Evolutionary conservation across 2,329 filamentous ascomycete genomes (phyloP), one percentile per base, ranked within the genome.

Genomic region (Sporothrix pseudoabietina): DNA sequence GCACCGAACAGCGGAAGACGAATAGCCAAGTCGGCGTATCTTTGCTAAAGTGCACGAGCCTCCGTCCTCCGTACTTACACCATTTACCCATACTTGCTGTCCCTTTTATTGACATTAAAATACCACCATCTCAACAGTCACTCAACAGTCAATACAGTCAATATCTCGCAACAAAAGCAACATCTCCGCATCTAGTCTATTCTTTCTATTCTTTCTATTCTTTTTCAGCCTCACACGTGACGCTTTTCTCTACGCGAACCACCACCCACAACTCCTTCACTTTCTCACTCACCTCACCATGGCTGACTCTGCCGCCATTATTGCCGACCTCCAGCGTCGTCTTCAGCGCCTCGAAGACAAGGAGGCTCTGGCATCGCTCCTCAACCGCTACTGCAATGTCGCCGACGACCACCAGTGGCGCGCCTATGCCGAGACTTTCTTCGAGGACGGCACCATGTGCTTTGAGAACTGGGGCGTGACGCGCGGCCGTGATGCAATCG

Each of bases 371-470:
- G 59, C 59, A 6, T 63, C 59, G 7, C 59, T 63, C 4, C 35
- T 63, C 19, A 41, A 63, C 59, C 59, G 32, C 59, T 41, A 63
- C 32, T 63, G 59, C 59, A 63, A 63, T 16, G 59, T 63, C 59
- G 59, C 59, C 59, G 59, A 63, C 59, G 59, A 39, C 59, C 59
- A 41, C 59, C 59, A 63, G 59, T 63, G 59, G 59, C 59, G 59
- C 59, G 59, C 59, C 16, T 63, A 39, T 10, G 59, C 59, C 32
- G 59, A 63, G 59, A 63, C 59, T 2, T 63, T 63, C 6, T 39
- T 63, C 8, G 59, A 63, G 35, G 59, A 41, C 35, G 59, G 59
- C 59, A 39, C 16, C 59, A 39, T 63, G 59, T 63, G 59, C 35
- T 63, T 39, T 41, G 59, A 63, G 32, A 41, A 41, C 59, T 63